Evolutionary conservation across 2,329 filamentous ascomycete genomes (phyloP).

Genomic region (Trichoderma sp.): DNA sequence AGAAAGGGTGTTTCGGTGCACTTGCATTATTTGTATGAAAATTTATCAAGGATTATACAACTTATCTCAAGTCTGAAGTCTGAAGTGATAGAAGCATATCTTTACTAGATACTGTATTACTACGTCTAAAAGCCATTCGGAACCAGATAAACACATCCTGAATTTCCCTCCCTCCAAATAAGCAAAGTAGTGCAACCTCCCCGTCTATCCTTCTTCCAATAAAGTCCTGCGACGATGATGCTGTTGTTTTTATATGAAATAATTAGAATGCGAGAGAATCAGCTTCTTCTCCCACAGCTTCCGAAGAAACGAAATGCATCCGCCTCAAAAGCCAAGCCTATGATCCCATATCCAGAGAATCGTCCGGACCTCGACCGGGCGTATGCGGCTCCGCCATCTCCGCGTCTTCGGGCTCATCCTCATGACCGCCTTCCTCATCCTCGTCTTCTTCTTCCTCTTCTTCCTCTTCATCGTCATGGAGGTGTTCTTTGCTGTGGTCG

Average conservation of each 20-base stretch:
- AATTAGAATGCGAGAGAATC: not conserved
- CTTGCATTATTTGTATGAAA: not conserved
- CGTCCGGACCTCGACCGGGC: conserved; percentile 8
- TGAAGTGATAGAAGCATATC: not conserved
- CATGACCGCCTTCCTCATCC: conserved; percentile 27
- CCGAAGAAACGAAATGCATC: too few relatives aligned
- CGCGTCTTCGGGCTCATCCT: conserved; percentile 21
- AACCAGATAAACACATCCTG: too few relatives aligned
- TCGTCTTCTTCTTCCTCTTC: conserved; percentile 33
- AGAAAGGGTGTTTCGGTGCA: conserved; percentile 20
- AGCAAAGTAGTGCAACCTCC: too few relatives aligned
- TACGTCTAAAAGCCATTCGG: too few relatives aligned
- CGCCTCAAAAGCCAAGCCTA: not conserved
- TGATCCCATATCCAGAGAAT: conserved; percentile 25
- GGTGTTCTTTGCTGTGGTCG: conserved; percentile 5
- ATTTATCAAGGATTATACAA: not conserved
- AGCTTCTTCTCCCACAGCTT: too few relatives aligned
- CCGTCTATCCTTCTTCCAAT: too few relatives aligned
- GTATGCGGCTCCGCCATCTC: conserved; percentile 27
- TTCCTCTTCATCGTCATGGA: conserved; percentile 33
- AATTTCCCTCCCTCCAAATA: too few relatives aligned
- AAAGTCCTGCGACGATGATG: too few relatives aligned
- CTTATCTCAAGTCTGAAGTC: not conserved
- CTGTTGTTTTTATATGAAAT: too few relatives aligned
- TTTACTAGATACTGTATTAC: too few relatives aligned